Conservation (phyloP, 2,329 filamentous ascomycete species). For the Paracamarosporium sp. region DNA sequence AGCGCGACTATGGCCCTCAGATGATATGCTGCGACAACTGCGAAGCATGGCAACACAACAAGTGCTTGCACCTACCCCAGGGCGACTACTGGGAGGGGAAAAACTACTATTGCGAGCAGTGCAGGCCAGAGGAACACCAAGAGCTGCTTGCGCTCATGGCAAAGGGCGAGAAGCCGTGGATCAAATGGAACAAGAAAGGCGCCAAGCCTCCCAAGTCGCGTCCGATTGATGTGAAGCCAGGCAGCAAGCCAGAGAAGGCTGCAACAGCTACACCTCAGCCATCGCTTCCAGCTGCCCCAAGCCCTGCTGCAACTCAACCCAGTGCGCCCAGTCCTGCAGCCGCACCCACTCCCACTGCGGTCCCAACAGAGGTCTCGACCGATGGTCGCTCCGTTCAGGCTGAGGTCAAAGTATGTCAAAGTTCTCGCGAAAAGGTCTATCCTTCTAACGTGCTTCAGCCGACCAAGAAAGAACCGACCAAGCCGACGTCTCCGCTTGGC, state of each 20-base stretch:
- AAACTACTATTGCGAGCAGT: slow-evolving; percentile 88
- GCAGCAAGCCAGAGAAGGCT: slow-evolving; percentile 50
- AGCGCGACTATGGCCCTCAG: slow-evolving; percentile 77
- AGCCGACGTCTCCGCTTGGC: slow-evolving; percentile 42
- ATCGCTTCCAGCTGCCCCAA: slow-evolving; percentile 13
- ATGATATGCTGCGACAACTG: slow-evolving; percentile 98
- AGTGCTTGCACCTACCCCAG: slow-evolving; percentile 88
- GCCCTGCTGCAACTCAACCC: slow-evolving; percentile 15
- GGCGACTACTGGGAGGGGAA: slow-evolving; percentile 64
- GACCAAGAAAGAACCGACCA: slow-evolving; percentile 26
- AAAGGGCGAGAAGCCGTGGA: slow-evolving; percentile 85
- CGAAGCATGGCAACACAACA: slow-evolving; percentile 95
- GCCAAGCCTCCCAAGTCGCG: slow-evolving; percentile 67
- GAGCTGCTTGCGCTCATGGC: slow-evolving; percentile 79
- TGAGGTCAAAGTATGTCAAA: slow-evolving; percentile 29
- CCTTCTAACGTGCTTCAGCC: slow-evolving; percentile 19
- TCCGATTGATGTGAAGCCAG: slow-evolving; percentile 65
- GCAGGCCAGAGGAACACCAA: slow-evolving; percentile 82
- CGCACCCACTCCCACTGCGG: slow-evolving; percentile 1
- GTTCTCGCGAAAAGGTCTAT: neutral
- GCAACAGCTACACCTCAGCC: slow-evolving; percentile 23
- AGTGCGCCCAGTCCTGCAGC: slow-evolving; percentile 19
- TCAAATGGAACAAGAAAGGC: slow-evolving; percentile 65
- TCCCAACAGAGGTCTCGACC: slow-evolving; percentile 11
- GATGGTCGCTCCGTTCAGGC: slow-evolving; percentile 33